A percentile compares a stretch with the other conserved stretches of the same genome.
Evolutionary conservation across 2,329 filamentous ascomycete genomes (phyloP).

Genomic region (Ramularia collo-cygni): DNA sequence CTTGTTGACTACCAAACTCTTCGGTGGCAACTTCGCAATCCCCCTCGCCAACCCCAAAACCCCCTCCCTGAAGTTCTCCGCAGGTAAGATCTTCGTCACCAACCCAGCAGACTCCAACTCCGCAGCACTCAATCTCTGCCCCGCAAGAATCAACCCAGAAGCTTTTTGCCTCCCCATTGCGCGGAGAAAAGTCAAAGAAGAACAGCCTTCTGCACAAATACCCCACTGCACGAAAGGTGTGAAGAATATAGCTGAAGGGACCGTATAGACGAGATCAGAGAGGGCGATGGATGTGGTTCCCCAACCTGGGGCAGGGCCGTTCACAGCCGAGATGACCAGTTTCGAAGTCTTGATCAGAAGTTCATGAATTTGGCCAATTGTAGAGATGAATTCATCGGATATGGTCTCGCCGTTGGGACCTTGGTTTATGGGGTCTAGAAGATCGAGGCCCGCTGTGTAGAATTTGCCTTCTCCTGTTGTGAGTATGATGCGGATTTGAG

Average conservation of each 20-base stretch:
- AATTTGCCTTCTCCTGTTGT: constrained; percentile 20
- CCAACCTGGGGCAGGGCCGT: constrained; percentile 19
- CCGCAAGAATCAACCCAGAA: constrained; percentile 16
- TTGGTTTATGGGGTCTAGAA: constrained; percentile 15
- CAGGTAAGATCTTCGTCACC: constrained; percentile 14
- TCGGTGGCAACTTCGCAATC: constrained; percentile 14
- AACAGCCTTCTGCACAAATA: constrained; percentile 20
- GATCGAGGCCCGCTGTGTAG: constrained; percentile 19
- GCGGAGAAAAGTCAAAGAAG: constrained; percentile 12
- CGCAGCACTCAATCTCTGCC: constrained; percentile 13
- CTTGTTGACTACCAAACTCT: constrained; percentile 18
- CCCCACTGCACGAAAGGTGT: constrained; percentile 23
- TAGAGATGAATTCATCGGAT: constrained; percentile 13
- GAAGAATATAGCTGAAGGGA: constrained; percentile 18
- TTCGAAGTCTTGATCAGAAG: constrained; percentile 18
- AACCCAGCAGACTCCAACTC: constrained; percentile 16
- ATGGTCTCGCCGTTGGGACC: constrained; percentile 12
- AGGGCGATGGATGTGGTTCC: constrained; percentile 15
- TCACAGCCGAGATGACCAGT: constrained; percentile 16
- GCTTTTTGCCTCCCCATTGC: constrained; percentile 21
- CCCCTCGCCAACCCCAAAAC: constrained; percentile 17
- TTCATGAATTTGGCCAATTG: constrained; percentile 13
- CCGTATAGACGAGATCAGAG: constrained; percentile 19
- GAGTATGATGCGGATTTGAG: constrained; percentile 15
- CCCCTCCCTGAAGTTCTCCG: constrained; percentile 14